Evolutionary conservation across 2,329 filamentous ascomycete species (phyloP).

Genomic region (Cladosporium sp.): DNA sequence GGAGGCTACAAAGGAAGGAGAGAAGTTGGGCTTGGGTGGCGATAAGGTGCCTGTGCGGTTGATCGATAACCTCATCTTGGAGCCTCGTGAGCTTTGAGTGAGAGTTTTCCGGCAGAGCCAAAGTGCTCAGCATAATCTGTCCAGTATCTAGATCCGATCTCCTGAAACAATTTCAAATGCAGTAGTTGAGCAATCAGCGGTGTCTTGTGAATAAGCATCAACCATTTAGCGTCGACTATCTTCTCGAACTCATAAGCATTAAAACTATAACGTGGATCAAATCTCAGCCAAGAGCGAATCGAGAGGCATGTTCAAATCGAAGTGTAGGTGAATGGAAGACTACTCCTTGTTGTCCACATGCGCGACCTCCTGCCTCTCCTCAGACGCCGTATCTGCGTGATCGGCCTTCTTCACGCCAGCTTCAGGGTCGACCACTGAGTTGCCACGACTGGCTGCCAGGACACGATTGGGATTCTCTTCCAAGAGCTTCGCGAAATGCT

Average conservation of each 20-base stretch:
- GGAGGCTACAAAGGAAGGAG: conserved; percentile 67
- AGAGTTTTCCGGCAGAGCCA: neutral
- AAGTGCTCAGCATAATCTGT: neutral
- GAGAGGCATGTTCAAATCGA: neutral
- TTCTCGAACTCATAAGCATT: neutral
- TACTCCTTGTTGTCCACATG: neutral
- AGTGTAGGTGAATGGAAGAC: neutral
- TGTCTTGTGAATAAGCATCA: neutral
- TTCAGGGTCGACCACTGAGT: conserved; percentile 32
- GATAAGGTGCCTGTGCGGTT: conserved; percentile 77
- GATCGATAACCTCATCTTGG: conserved; percentile 87
- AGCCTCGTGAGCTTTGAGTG: conserved; percentile 21
- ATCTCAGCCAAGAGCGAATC: neutral
- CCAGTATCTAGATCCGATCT: neutral
- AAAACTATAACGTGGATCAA: neutral
- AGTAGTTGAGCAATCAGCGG: neutral
- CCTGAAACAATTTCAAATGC: neutral
- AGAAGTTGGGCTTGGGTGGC: conserved; percentile 71
- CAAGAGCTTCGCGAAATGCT: conserved; percentile 63
- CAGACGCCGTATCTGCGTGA: neutral
- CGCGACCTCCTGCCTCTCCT: conserved; percentile 26
- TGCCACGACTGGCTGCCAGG: conserved; percentile 33
- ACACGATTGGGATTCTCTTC: conserved; percentile 55
- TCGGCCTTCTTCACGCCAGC: conserved; percentile 22
- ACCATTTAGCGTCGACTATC: neutral